These are phyloP conservation scores for Euphorbia lathyris DNA, from an alignment of 345 rosid species.

Conservation along the genomic window DNA sequence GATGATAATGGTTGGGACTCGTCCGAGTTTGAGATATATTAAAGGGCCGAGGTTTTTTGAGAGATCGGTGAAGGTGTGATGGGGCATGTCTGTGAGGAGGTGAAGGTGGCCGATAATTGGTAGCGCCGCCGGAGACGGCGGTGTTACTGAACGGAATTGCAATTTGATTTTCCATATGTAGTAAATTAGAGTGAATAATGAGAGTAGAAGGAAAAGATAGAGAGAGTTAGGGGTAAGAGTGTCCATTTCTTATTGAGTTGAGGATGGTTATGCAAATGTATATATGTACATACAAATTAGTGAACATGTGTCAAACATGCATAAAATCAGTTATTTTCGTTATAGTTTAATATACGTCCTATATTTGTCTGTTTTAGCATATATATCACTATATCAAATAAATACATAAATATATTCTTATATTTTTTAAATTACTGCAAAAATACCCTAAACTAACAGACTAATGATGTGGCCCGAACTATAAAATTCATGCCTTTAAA, in stretches of 20 bases:
- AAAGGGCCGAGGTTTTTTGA: constrained; percentile 36
- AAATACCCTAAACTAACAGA: no score
- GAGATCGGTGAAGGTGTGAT: constrained; percentile 28
- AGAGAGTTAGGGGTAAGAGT: neutral
- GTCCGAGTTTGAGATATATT: constrained; percentile 41
- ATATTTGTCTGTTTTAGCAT: no score
- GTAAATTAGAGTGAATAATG: neutral
- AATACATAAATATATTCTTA: no score
- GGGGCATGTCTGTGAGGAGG: constrained; percentile 38
- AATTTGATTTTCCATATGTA: constrained; percentile 5
- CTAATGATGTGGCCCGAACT: no score
- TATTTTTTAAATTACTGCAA: no score
- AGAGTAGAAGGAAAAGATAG: neutral
- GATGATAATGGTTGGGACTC: constrained; percentile 30
- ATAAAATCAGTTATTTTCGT: neutral
- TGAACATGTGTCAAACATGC: neutral
- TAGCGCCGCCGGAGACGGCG: constrained; percentile 30
- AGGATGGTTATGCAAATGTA: neutral
- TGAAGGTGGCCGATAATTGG: constrained; percentile 47
- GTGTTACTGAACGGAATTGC: neutral
- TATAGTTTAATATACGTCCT: no score
- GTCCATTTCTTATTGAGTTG: neutral
- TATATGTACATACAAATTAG: no score
- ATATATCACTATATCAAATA: no score
- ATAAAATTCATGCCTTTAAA: no score